Percentiles rank a stretch among this genome's conserved stretches.
phyloP scores from a whole-genome alignment of 495 filamentous ascomycete genomes.

The Xeromyces bisporus region DNA sequence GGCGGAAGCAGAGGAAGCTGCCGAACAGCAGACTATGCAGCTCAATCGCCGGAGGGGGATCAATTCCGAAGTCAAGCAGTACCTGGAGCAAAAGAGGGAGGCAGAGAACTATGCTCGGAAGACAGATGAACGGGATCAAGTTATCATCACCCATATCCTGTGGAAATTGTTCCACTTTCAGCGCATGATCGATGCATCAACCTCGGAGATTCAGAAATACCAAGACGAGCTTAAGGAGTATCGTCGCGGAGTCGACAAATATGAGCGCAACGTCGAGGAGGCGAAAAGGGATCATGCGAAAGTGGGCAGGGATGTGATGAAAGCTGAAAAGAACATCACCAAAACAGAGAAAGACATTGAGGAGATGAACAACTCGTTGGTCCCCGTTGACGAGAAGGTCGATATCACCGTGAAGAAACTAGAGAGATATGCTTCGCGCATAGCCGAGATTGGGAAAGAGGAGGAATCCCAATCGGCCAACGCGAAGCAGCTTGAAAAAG shows the following conservation, averaged over 20 bases:
- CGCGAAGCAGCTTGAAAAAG: slow-evolving; percentile 56
- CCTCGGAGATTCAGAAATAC: slow-evolving; percentile 77
- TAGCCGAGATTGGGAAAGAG: slow-evolving; percentile 57
- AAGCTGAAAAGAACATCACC: slow-evolving; percentile 67
- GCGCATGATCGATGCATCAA: slow-evolving; percentile 77
- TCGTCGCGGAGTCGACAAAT: slow-evolving; percentile 71
- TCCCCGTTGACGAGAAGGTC: slow-evolving; percentile 88
- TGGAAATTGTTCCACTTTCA: slow-evolving; percentile 98
- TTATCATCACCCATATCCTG: slow-evolving; percentile 82
- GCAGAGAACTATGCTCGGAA: slow-evolving; percentile 83
- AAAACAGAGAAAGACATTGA: slow-evolving; percentile 79
- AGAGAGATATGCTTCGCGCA: slow-evolving; percentile 44
- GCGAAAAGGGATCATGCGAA: slow-evolving; percentile 75
- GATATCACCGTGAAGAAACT: slow-evolving; percentile 58
- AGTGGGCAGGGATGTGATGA: slow-evolving; percentile 60
- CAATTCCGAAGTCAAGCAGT: slow-evolving; percentile 95
- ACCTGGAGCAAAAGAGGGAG: slow-evolving; percentile 91
- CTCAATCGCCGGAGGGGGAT: slow-evolving; percentile 79
- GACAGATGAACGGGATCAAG: slow-evolving; percentile 75
- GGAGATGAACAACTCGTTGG: slow-evolving; percentile 63
- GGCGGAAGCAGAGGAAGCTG: slow-evolving; percentile 65
- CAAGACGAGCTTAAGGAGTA: slow-evolving; percentile 95
- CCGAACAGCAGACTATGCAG: slow-evolving; percentile 73
- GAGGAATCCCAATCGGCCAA: slow-evolving; percentile 47
- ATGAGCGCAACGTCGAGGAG: slow-evolving; percentile 63